phyloP scores from a whole-genome alignment of 1,139 yeast species.

The Barnettozyma hawaiiensis region DNA sequence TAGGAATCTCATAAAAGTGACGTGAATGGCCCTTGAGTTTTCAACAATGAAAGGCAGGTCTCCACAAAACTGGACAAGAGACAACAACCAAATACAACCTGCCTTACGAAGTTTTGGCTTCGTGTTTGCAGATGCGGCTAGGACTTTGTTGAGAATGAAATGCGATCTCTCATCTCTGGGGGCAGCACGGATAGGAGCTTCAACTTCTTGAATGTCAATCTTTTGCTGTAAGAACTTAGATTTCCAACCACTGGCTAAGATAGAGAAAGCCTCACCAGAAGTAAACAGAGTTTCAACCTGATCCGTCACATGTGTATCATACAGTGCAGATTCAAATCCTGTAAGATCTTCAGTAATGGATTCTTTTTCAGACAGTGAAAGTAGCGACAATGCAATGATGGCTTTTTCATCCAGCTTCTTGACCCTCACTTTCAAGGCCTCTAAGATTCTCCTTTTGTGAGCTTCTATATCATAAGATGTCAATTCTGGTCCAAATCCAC shows the following conservation, averaged over 20 bases:
- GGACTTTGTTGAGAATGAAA: slow-evolving; percentile 40
- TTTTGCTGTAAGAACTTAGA: slow-evolving; percentile 49
- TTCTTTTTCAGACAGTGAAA: slow-evolving; percentile 40
- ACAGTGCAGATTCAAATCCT: slow-evolving; percentile 41
- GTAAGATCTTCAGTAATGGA: slow-evolving; percentile 19
- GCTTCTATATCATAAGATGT: slow-evolving; percentile 15
- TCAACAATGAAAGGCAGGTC: slow-evolving; percentile 38
- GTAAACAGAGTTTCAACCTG: slow-evolving; percentile 72
- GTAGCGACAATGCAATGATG: slow-evolving; percentile 44
- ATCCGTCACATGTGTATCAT: slow-evolving; percentile 58
- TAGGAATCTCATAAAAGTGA: slow-evolving; percentile 66
- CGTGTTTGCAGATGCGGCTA: slow-evolving; percentile 52
- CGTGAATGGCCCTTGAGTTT: slow-evolving; percentile 55
- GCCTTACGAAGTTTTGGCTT: slow-evolving; percentile 73
- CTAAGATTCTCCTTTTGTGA: slow-evolving; percentile 29
- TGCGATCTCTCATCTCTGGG: slow-evolving; percentile 20
- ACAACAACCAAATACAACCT: slow-evolving; percentile 81
- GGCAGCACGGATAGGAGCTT: slow-evolving; percentile 9
- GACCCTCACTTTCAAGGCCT: slow-evolving; percentile 38
- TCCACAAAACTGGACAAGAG: slow-evolving; percentile 71
- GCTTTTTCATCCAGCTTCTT: slow-evolving; percentile 59
- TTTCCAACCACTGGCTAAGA: slow-evolving; percentile 72
- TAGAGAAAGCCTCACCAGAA: slow-evolving; percentile 78
- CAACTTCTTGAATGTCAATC: slow-evolving; percentile 40
- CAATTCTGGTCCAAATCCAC: slow-evolving; percentile 41